Evolutionary conservation across 805 yeast species (phyloP).

Genomic region (Lipomyces mesembrius): DNA sequence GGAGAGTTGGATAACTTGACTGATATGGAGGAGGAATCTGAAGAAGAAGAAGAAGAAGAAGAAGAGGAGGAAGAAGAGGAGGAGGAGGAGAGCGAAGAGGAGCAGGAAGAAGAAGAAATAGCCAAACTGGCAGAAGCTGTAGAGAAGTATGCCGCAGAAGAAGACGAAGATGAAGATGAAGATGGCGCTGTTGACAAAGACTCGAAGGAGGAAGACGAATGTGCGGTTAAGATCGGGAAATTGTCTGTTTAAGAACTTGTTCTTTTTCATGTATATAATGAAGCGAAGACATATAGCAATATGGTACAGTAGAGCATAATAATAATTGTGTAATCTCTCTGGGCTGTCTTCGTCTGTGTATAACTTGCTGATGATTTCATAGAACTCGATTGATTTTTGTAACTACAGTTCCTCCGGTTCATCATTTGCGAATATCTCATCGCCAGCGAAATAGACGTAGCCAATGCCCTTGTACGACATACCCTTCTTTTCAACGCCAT

Average conservation of each 20-base stretch:
- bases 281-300: background rate
- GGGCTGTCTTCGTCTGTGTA: background rate
- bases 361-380: background rate
- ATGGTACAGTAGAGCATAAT: background rate
- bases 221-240: conserved; percentile 59
- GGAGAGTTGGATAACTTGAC: conserved; percentile 93
- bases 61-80: conserved; percentile 63
- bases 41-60: conserved; percentile 70
- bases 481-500: conserved; percentile 58
- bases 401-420: background rate
- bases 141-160: conserved; percentile 55
- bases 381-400: background rate
- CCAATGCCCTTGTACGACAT: conserved; percentile 45
- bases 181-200: conserved; percentile 52
- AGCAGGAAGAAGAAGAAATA: conserved; percentile 46
- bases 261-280: background rate
- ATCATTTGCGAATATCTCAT: conserved; percentile 14
- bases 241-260: conserved; percentile 44
- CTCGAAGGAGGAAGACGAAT: conserved; percentile 49
- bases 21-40: conserved; percentile 84
- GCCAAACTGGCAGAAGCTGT: conserved; percentile 50
- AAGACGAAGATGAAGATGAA: conserved; percentile 48
- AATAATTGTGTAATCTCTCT: background rate
- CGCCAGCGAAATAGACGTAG: conserved; percentile 46
- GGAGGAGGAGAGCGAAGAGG: conserved; percentile 54